Conservation (phyloP, 805 yeast species). For the Candida chauliodis region DNA sequence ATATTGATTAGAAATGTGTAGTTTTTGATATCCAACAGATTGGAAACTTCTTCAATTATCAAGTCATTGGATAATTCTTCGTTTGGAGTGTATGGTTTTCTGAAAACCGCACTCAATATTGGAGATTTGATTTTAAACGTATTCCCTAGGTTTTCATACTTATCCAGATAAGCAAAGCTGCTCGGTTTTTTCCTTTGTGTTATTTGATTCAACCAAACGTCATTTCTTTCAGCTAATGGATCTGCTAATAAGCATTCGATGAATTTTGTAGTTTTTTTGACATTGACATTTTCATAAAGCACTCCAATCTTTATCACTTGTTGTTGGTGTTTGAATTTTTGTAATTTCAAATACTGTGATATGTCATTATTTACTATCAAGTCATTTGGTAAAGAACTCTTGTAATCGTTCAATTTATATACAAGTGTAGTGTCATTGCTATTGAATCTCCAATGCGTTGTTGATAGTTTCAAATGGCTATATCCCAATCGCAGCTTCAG, state of each 20-base stretch:
- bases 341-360: conserved; percentile 3
- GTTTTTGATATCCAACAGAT: conserved; percentile 9
- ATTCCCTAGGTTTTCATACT: background rate
- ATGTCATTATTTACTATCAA: conserved; percentile 7
- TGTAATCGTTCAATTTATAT: conserved; percentile 8
- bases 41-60: conserved; percentile 14
- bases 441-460: background rate
- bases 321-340: conserved; percentile 1
- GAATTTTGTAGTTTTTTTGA: conserved; percentile 21
- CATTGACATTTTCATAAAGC: conserved; percentile 26
- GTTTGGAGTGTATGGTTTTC: conserved; percentile 7
- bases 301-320: conserved; percentile 29
- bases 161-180: conserved; percentile 16
- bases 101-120: conserved; percentile 7
- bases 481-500: background rate
- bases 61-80: conserved; percentile 12
- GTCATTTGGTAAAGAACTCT: conserved; percentile 10
- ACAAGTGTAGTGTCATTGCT: conserved; percentile 5
- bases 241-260: conserved; percentile 37
- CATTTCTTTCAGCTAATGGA: conserved; percentile 32
- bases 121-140: conserved; percentile 9
- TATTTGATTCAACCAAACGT: conserved; percentile 29
- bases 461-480: background rate
- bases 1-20: conserved; percentile 8
- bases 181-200: conserved; percentile 20